phyloP scores from a whole-genome alignment of 2,329 filamentous ascomycete genomes.

The Fusarium sp. region DNA sequence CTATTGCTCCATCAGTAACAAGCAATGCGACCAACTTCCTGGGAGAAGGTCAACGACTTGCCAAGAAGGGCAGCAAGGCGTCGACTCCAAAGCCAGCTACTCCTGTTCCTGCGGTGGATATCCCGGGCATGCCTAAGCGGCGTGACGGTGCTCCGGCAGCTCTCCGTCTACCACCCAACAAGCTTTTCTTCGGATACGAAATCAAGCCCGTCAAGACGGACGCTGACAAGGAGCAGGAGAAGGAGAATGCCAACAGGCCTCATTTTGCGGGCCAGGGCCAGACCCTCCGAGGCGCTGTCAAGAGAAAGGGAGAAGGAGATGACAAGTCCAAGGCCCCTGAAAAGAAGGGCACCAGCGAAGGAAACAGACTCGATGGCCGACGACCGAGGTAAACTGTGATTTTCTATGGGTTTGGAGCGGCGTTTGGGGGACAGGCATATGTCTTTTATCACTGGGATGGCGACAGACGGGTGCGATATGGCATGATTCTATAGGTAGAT shows the following conservation, averaged over 20 bases:
- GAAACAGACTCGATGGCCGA: constrained; percentile 58
- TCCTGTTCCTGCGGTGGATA: constrained; percentile 64
- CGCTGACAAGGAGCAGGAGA: constrained; percentile 74
- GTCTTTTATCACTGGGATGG: constrained; percentile 11
- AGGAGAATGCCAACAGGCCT: constrained; percentile 72
- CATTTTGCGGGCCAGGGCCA: constrained; percentile 88
- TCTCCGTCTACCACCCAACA: constrained; percentile 83
- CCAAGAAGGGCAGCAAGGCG: constrained; percentile 81
- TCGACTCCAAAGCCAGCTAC: constrained; percentile 74
- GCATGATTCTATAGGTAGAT: neutral
- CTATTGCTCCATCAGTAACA: constrained; percentile 83
- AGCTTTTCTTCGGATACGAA: constrained; percentile 97
- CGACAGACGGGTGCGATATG: neutral
- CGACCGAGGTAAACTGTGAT: constrained; percentile 43
- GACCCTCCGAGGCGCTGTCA: constrained; percentile 75
- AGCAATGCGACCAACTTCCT: constrained; percentile 82
- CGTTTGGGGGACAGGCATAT: constrained; percentile 39
- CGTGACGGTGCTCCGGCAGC: constrained; percentile 85
- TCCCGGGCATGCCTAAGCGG: constrained; percentile 50
- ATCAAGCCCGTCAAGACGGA: constrained; percentile 87
- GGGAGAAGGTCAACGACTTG: constrained; percentile 83
- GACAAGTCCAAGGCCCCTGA: constrained; percentile 60
- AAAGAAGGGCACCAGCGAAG: constrained; percentile 59
- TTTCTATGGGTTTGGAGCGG: constrained; percentile 26
- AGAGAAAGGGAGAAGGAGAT: constrained; percentile 72